These are phyloP conservation scores for Capsicum rhomboideum DNA, from an alignment of 257 asterid genomes.

Conservation along the genomic window DNA sequence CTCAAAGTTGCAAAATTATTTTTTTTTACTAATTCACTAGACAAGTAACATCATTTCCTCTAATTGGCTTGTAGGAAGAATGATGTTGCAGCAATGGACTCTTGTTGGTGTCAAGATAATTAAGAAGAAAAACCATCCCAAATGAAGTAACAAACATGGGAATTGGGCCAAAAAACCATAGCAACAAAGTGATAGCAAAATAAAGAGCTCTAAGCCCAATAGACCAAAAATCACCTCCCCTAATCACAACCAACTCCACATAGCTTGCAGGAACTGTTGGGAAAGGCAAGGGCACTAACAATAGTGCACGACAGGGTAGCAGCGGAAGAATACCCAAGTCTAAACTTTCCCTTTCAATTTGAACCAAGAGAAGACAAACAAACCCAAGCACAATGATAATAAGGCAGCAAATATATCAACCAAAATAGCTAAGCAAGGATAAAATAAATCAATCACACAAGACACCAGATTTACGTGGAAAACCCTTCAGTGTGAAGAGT, in stretches of 20 bases:
- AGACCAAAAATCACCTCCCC: slow-evolving; percentile 44
- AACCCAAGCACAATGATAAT: no score
- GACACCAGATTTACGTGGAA: no score
- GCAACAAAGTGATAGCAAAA: slow-evolving; percentile 36
- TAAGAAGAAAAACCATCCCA: slow-evolving; percentile 2
- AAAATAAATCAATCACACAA: no score
- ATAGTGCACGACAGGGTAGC: no score
- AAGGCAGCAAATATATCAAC: no score
- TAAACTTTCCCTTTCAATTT: no score
- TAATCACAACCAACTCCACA: slow-evolving; percentile 34
- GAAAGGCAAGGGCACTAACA: no score
- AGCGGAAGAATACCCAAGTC: no score
- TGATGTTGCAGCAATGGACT: background rate
- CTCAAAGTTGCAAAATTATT: background rate
- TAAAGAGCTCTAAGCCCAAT: slow-evolving; percentile 43
- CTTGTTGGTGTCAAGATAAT: slow-evolving; percentile 1
- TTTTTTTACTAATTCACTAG: background rate
- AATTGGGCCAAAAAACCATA: slow-evolving; percentile 56
- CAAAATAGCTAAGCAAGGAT: no score
- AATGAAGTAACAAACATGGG: slow-evolving; percentile 13
- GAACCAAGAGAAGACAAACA: no score
- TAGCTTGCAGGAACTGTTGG: slow-evolving; percentile 18
- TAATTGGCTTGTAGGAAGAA: background rate
- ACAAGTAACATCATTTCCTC: background rate
- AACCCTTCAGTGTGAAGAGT: no score